Evolutionary conservation across 73 alveolate genomes (phyloP).

Genomic region (Paramecium octaurelia): DNA sequence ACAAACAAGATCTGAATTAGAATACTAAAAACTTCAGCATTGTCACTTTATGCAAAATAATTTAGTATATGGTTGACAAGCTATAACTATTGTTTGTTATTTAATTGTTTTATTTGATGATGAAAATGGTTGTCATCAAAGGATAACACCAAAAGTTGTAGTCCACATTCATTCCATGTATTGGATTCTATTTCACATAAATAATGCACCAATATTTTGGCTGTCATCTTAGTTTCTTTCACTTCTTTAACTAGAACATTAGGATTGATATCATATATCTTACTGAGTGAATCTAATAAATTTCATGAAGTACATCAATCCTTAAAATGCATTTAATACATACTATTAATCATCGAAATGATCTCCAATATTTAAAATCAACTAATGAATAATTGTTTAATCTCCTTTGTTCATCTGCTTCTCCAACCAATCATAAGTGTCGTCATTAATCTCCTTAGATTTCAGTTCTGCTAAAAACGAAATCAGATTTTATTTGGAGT

Average conservation of each 20-base stretch:
- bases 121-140: background rate
- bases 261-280: background rate
- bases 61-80: background rate
- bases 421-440: background rate
- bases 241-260: background rate
- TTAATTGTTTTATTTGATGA: background rate
- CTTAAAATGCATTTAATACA: background rate
- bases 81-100: background rate
- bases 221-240: background rate
- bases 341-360: background rate
- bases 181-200: background rate
- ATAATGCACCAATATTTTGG: background rate
- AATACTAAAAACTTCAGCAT: background rate
- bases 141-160: background rate
- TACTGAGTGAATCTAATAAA: background rate
- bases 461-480: background rate
- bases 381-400: background rate
- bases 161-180: background rate
- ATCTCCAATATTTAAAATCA: background rate
- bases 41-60: background rate
- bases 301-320: background rate
- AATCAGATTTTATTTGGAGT: background rate
- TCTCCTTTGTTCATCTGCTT: background rate
- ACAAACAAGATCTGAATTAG: background rate
- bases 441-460: background rate